Percentiles rank a stretch among this genome's conserved stretches.
Conservation (phyloP, 345 rosid species). For the Arabidopsis arenosa region DNA sequence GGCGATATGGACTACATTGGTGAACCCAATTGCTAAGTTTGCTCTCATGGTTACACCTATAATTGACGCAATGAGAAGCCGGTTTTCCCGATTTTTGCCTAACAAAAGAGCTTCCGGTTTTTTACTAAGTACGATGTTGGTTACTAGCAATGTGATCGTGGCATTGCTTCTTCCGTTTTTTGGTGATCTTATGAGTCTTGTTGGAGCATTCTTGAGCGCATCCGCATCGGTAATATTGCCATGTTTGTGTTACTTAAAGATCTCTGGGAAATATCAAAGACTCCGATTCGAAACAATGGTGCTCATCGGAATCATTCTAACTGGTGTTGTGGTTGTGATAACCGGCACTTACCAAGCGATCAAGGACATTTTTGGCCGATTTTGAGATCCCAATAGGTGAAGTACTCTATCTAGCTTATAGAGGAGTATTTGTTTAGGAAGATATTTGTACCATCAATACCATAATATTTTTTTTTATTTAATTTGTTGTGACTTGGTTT, state of each 20-base stretch:
- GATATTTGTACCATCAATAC: slow-evolving; percentile 9
- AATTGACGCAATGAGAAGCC: slow-evolving; percentile 47
- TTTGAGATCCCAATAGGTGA: slow-evolving; percentile 13
- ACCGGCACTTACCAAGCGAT: slow-evolving; percentile 64
- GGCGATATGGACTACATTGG: slow-evolving; percentile 73
- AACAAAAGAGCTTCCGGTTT: slow-evolving; percentile 41
- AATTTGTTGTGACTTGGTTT: too few relatives aligned
- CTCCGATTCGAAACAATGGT: slow-evolving; percentile 45
- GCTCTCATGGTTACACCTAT: slow-evolving; percentile 68
- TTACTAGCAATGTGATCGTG: slow-evolving; percentile 53
- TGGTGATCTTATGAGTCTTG: slow-evolving; percentile 61
- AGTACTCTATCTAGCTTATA: neutral
- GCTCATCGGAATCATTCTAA: slow-evolving; percentile 39
- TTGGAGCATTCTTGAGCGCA: slow-evolving; percentile 66
- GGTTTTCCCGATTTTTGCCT: slow-evolving; percentile 37
- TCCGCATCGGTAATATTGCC: slow-evolving; percentile 58
- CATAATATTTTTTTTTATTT: neutral
- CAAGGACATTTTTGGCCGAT: slow-evolving; percentile 44
- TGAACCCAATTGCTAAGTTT: slow-evolving; percentile 63
- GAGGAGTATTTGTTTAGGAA: neutral
- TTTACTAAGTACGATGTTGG: slow-evolving; percentile 51
- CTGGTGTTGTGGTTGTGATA: slow-evolving; percentile 47
- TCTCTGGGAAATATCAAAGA: slow-evolving; percentile 49
- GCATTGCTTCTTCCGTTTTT: slow-evolving; percentile 62
- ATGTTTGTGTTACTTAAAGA: slow-evolving; percentile 61